Conservation (phyloP, 2,329 filamentous ascomycete genomes). For the Bipolaris cookei region DNA sequence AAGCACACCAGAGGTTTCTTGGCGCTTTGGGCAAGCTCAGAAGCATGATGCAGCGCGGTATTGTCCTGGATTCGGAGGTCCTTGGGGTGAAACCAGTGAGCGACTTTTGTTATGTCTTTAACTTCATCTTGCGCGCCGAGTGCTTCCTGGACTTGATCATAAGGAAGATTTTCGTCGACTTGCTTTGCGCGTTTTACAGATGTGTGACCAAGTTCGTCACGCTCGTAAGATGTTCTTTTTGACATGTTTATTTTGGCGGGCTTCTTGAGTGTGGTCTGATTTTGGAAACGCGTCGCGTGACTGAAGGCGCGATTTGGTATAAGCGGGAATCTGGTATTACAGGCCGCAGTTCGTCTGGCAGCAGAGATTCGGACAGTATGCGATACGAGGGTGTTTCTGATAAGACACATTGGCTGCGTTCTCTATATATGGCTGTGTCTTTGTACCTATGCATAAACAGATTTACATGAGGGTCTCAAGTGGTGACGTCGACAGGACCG, state of each 20-base stretch:
- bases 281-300: conserved; percentile 19
- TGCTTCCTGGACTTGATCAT: conserved; percentile 49
- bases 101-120: conserved; percentile 50
- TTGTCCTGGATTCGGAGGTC: conserved; percentile 60
- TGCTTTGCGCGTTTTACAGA: conserved; percentile 58
- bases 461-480: conserved; percentile 17
- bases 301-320: conserved; percentile 9
- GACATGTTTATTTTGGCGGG: conserved; percentile 20
- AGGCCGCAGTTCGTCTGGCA: not conserved
- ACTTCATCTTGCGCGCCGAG: conserved; percentile 50
- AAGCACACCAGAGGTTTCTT: conserved; percentile 54
- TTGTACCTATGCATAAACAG: conserved; percentile 17
- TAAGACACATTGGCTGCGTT: conserved; percentile 18
- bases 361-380: conserved; percentile 1
- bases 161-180: conserved; percentile 55
- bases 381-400: conserved; percentile 7
- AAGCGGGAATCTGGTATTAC: not conserved
- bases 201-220: conserved; percentile 51
- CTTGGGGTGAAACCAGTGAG: conserved; percentile 61
- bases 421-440: not conserved
- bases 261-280: conserved; percentile 12
- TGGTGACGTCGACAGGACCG: conserved; percentile 33
- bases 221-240: conserved; percentile 40
- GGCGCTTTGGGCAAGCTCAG: conserved; percentile 54
- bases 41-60: conserved; percentile 55